These are phyloP conservation scores for Vitis labrusca DNA, from an alignment of 164 flowering plant genomes.

Conservation along the genomic window DNA sequence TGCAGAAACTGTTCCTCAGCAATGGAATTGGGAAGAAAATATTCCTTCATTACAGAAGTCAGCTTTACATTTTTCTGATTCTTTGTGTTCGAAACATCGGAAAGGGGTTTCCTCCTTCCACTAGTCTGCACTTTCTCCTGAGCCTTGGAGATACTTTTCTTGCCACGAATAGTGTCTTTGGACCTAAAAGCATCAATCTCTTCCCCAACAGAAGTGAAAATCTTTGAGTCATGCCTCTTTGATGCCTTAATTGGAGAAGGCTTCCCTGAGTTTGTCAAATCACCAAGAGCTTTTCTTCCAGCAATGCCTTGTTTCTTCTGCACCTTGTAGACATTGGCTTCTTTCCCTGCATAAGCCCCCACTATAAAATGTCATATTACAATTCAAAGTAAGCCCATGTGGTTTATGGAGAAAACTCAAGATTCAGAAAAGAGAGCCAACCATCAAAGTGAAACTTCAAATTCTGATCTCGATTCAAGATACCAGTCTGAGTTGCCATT, in stretches of 20 bases:
- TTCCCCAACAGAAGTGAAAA: conserved; percentile 20
- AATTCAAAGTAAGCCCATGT: not conserved
- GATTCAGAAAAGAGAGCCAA: conserved; percentile 1
- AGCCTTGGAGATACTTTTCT: conserved; percentile 25
- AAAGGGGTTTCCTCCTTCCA: conserved; percentile 52
- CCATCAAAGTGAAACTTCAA: conserved; percentile 27
- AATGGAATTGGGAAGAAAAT: conserved; percentile 11
- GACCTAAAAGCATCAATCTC: conserved; percentile 15
- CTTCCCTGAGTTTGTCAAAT: conserved; percentile 48
- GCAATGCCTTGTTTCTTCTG: conserved; percentile 38
- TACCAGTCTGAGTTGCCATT: conserved; percentile 34
- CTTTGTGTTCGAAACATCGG: conserved; percentile 60
- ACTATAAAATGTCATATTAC: not conserved
- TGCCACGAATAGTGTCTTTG: conserved; percentile 22
- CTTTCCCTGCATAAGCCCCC: conserved; percentile 30
- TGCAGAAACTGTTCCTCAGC: conserved; percentile 58
- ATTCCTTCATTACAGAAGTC: conserved; percentile 26
- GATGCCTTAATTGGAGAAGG: conserved; percentile 24
- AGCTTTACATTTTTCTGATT: conserved; percentile 32
- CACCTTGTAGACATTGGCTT: conserved; percentile 18
- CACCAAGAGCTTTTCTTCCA: conserved; percentile 56
- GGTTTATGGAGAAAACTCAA: no score
- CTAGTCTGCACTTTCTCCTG: conserved; percentile 31
- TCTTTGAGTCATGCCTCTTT: conserved; percentile 24
- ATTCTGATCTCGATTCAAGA: conserved; percentile 38